A percentile compares a stretch with the other conserved stretches of the same genome.
These are phyloP conservation scores for Kodamaea derodonti DNA, from an alignment of 1,139 yeast genomes.

Conservation along the genomic window DNA sequence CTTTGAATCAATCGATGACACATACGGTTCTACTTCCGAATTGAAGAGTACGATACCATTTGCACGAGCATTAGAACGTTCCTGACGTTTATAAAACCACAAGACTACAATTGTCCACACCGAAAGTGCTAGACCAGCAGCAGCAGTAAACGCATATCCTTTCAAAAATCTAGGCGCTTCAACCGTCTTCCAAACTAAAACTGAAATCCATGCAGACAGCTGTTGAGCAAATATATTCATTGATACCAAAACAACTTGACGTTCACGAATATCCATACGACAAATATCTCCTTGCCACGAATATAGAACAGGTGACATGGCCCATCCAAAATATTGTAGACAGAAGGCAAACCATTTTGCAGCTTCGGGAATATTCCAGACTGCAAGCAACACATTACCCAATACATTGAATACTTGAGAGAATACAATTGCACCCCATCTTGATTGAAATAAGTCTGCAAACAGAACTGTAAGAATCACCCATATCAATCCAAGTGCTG, in stretches of 20 bases:
- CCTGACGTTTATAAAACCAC: slow-evolving; percentile 56
- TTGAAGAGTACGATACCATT: slow-evolving; percentile 31
- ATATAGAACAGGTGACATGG: slow-evolving; percentile 47
- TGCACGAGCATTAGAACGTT: slow-evolving; percentile 44
- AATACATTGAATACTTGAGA: slow-evolving; percentile 47
- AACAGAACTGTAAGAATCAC: slow-evolving; percentile 35
- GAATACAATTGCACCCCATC: slow-evolving; percentile 55
- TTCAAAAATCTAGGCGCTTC: slow-evolving; percentile 49
- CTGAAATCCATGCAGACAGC: slow-evolving; percentile 43
- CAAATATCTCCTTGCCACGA: slow-evolving; percentile 46
- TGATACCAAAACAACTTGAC: slow-evolving; percentile 42
- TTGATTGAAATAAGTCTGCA: slow-evolving; percentile 48
- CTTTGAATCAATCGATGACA: slow-evolving; percentile 2
- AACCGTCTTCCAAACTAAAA: slow-evolving; percentile 39
- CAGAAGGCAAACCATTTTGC: slow-evolving; percentile 50
- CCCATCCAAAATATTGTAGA: slow-evolving; percentile 47
- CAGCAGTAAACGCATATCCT: slow-evolving; percentile 55
- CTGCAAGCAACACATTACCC: slow-evolving; percentile 41
- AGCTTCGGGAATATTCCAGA: slow-evolving; percentile 43
- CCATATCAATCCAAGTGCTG: slow-evolving; percentile 43
- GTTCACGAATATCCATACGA: slow-evolving; percentile 39
- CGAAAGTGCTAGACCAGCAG: slow-evolving; percentile 47
- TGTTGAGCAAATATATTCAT: slow-evolving; percentile 45
- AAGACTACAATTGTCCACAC: slow-evolving; percentile 55
- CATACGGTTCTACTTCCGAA: slow-evolving; percentile 12